Percentiles rank a stretch among this genome's conserved stretches.
Conservation (phyloP, 805 yeast genomes). For the Starmerella stigmatis region DNA sequence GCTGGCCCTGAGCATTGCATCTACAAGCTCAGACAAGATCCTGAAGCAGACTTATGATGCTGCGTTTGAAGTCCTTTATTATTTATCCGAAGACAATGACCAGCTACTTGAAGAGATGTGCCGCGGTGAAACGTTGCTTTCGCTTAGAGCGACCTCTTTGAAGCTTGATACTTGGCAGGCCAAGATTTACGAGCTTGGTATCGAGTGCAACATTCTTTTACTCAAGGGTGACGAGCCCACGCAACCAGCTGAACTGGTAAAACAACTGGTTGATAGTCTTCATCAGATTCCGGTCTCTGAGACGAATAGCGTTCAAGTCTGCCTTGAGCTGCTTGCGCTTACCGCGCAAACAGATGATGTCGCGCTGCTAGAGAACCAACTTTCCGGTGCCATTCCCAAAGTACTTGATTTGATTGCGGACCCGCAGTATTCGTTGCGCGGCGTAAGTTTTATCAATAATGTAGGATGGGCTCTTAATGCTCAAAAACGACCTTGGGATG, state of each 20-base stretch:
- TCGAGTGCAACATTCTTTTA: constrained; percentile 22
- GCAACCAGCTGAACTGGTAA: constrained; percentile 14
- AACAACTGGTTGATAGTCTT: constrained; percentile 3
- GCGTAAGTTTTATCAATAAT: constrained; percentile 62
- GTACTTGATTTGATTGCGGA: constrained; percentile 21
- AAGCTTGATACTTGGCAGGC: constrained; percentile 14
- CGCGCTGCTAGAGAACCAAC: constrained; percentile 10
- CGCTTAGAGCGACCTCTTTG: background rate
- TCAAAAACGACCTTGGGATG: constrained; percentile 32
- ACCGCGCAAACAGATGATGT: constrained; percentile 20
- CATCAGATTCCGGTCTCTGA: constrained; percentile 17
- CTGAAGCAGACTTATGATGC: constrained; percentile 14
- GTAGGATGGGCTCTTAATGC: constrained; percentile 25
- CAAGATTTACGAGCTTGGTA: constrained; percentile 27
- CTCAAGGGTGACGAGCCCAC: constrained; percentile 13
- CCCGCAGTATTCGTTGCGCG: constrained; percentile 44
- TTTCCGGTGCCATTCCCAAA: constrained; percentile 28
- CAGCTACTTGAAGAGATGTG: constrained; percentile 14
- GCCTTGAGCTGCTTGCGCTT: constrained; percentile 59
- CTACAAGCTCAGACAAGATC: background rate
- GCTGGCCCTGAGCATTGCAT: background rate
- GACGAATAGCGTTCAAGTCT: constrained; percentile 57
- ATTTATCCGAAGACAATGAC: constrained; percentile 27
- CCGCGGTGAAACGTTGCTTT: background rate
- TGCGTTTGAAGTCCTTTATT: constrained; percentile 28